Evolutionary conservation across 148 eudicot species (phyloP).

Genomic region (Camellia granthamiana): DNA sequence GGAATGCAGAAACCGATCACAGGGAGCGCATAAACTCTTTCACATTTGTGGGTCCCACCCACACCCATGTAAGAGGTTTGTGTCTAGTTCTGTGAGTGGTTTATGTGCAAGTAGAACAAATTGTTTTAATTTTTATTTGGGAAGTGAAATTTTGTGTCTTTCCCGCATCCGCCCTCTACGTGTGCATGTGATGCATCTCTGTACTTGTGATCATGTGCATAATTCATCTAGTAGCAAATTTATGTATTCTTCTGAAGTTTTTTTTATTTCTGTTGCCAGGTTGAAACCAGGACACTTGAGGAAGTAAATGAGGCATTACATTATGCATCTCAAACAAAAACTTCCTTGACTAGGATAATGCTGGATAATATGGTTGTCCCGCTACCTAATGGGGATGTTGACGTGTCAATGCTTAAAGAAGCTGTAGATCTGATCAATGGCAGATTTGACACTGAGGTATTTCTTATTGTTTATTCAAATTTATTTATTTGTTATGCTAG

Average conservation of each 20-base stretch:
- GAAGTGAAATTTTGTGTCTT: too few species aligned
- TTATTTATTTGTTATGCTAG: not conserved
- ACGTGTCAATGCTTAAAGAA: constrained; percentile 87
- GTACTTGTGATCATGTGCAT: not conserved
- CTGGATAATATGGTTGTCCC: constrained; percentile 96
- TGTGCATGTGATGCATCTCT: not conserved
- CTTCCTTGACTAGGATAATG: constrained; percentile 81
- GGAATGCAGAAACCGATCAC: too few species aligned
- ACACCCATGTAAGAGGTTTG: too few species aligned
- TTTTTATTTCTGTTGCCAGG: constrained; percentile 36
- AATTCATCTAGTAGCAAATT: not conserved
- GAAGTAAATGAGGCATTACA: constrained; percentile 79
- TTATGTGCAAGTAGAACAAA: too few species aligned
- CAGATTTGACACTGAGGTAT: constrained; percentile 87
- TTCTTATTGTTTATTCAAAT: not conserved
- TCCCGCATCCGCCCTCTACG: not conserved
- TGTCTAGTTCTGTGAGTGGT: too few species aligned
- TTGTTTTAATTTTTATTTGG: too few species aligned
- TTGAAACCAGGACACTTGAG: constrained; percentile 87
- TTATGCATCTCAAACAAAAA: constrained; percentile 64
- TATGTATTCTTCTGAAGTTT: not conserved
- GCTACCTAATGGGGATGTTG: constrained; percentile 62
- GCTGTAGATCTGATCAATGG: constrained; percentile 74
- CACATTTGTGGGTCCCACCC: too few species aligned
- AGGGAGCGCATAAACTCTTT: too few species aligned